Percentiles rank a stretch among this genome's conserved stretches.
Evolutionary conservation across 306 rosid genomes (phyloP).

Genomic region (Quercus cerris): DNA sequence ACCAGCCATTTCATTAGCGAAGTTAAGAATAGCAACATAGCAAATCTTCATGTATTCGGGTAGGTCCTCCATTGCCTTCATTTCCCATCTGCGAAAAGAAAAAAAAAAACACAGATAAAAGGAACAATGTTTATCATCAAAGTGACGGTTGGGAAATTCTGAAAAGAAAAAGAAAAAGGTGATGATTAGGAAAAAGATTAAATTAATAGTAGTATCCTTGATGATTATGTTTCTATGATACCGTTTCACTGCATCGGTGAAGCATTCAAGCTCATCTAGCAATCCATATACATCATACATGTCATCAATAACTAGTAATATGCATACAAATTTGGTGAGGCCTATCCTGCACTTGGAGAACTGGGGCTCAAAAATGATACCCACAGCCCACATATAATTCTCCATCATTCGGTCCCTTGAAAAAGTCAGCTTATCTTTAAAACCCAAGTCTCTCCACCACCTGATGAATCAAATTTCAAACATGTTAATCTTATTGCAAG

Average conservation of each 20-base stretch:
- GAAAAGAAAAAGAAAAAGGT: neutral
- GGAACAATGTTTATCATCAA: too few relatives aligned
- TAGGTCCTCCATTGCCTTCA: slow-evolving; percentile 17
- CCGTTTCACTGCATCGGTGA: slow-evolving; percentile 19
- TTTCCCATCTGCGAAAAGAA: neutral
- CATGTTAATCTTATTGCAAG: neutral
- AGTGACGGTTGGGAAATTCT: neutral
- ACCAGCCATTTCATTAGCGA: slow-evolving; percentile 17
- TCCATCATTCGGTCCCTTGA: slow-evolving; percentile 33
- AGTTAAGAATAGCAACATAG: slow-evolving; percentile 22
- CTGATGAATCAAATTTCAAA: neutral
- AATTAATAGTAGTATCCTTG: neutral
- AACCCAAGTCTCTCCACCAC: slow-evolving; percentile 29
- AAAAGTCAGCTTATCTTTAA: slow-evolving; percentile 16
- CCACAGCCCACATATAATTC: slow-evolving; percentile 32
- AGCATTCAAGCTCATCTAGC: slow-evolving; percentile 27
- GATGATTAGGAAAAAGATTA: neutral
- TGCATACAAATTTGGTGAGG: slow-evolving; percentile 35
- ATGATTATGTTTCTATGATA: neutral
- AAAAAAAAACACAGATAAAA: neutral
- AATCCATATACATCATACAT: slow-evolving; percentile 33
- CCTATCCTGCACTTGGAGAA: slow-evolving; percentile 32
- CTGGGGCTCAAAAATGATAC: slow-evolving; percentile 20
- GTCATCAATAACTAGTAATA: slow-evolving; percentile 28
- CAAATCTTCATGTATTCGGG: slow-evolving; percentile 29